Evolutionary conservation across 2,329 filamentous ascomycete genomes (phyloP), one percentile per base, ranked within the genome.

Genomic region (Ophiocordyceps camponoti-rufipedis): DNA sequence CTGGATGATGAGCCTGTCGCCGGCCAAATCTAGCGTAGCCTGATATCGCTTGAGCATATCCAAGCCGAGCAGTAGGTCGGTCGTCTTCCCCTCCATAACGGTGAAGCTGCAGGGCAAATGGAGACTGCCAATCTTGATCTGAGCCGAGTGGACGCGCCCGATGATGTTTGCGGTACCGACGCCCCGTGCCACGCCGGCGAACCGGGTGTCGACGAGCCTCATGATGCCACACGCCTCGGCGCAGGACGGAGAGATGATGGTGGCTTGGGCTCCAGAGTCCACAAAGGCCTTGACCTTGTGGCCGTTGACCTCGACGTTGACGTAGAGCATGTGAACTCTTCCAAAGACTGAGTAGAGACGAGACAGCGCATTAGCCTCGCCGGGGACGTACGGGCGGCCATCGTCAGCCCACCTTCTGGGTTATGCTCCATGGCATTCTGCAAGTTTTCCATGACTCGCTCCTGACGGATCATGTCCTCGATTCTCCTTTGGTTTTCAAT

Each of bases 31-130:
- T 56, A 98, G 89, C 54, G 75, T 83, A 33, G 89, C 91, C 63
- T 94, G 89, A 63, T 96, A 88, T 38, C 91, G 78, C 66, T 94
- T 95, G 49, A 98, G 72, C 85, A 98, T 98, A 62, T 98, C 91
- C 40, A 98, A 68, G 4, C 91, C 91, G 12, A 98, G 75, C 2
- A 98, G 74, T 16, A 98, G 71, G 59, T 96, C 91, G 23, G 98
- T 91, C 45, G 86, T 80, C 64, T 96, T 98, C 51, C 91, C 91
- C 66, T 98, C 91, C 91, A 98, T 98, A 57, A 98, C 91, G 3
- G 91, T 98, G 62, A 98, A 98, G 48, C 87, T 91, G 66, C 88
- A 96, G 3, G 89, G 82, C 53, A 98, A 70, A 58, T 86, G 87
- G 50, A 89, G 75, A 40, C 74, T 78, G 45, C 89, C 91, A 53